Evolutionary conservation across 2,329 filamentous ascomycete species (phyloP).

Genomic region (Diatrype stigma): DNA sequence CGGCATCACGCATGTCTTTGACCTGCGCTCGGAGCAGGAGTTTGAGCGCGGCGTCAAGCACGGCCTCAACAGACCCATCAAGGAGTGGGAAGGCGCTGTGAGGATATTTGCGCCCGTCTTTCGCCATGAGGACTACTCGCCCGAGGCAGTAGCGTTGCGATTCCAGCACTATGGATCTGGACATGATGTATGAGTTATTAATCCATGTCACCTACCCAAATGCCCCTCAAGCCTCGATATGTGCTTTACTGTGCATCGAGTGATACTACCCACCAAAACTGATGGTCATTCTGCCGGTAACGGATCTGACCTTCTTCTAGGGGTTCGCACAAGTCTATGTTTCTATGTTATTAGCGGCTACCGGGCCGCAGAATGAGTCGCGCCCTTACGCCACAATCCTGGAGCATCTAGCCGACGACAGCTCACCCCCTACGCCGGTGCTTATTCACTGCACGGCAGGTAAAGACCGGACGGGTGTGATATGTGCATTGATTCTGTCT

Average conservation of each 20-base stretch:
- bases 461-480: conserved; percentile 65
- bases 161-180: conserved; percentile 48
- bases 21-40: conserved; percentile 40
- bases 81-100: conserved; percentile 46
- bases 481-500: conserved; percentile 56
- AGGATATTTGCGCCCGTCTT: conserved; percentile 60
- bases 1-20: conserved; percentile 48
- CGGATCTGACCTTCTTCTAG: conserved; percentile 3
- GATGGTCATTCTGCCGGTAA: neutral
- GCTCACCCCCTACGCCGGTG: conserved; percentile 36
- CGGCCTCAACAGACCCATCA: conserved; percentile 29
- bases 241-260: too few species aligned
- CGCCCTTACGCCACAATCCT: conserved; percentile 14
- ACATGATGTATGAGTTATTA: neutral
- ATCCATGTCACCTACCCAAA: neutral
- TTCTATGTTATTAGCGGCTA: conserved; percentile 10
- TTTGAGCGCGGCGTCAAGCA: conserved; percentile 47
- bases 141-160: conserved; percentile 52
- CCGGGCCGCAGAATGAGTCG: conserved; percentile 5
- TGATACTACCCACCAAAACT: too few species aligned
- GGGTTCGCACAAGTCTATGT: conserved; percentile 13
- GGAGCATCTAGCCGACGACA: conserved; percentile 8
- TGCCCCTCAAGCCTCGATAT: too few species aligned
- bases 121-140: conserved; percentile 49
- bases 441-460: conserved; percentile 66